Base-by-base conservation (phyloP, 2,329 filamentous ascomycete species). In the Didymella sp. region DNA sequence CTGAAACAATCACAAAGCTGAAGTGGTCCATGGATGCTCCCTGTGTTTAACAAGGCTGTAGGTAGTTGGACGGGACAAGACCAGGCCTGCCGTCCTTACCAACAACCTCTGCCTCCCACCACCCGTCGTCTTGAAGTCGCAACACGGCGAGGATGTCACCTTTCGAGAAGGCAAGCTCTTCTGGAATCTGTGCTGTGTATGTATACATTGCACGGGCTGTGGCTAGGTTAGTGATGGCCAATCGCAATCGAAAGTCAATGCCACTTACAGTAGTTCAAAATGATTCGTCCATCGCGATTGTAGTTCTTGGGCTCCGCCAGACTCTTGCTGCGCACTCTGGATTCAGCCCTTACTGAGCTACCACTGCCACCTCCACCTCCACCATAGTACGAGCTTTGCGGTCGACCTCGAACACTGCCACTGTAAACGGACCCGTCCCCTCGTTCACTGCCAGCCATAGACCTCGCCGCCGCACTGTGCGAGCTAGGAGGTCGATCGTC, bases 91-190 rank as follows among this genome's bases (percentile, higher is more conserved):
- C 81, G 37, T 78, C 78, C 67, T 81, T 82, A 19, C 88, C 88
- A 42, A 93, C 90, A 37, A 97, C 86, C 76, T 97, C 94, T 12
- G 96, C 96, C 79, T 99, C 95, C 95, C 96, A 99, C 95, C 95
- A 99, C 19, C 95, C 95, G 73, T 99, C 95, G 74, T 99, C 95
- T 78, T 99, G 95, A 70, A 96, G 87, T 58, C 93, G 85, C 43
- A 97, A 81, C 13, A 99, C 88, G 2, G 94, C 92, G 13, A 99
- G 82, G 57, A 94, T 87, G 72, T 99, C 96, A 44, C 93, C 93
- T 80, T 99, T 99, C 43, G 84, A 83, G 76, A 99, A 99, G 13
- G 90, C 89, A 19, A 99, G 81, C 77, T 99, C 96, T 74, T 98
- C 95, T 0, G 94, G 92, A 56, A 99, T 99, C 21, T 92, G 94